Percentiles rank a stretch among this genome's conserved stretches.
Conservation (phyloP, 1,284 basidiomycete species). For the Ceratobasidium sp. region DNA sequence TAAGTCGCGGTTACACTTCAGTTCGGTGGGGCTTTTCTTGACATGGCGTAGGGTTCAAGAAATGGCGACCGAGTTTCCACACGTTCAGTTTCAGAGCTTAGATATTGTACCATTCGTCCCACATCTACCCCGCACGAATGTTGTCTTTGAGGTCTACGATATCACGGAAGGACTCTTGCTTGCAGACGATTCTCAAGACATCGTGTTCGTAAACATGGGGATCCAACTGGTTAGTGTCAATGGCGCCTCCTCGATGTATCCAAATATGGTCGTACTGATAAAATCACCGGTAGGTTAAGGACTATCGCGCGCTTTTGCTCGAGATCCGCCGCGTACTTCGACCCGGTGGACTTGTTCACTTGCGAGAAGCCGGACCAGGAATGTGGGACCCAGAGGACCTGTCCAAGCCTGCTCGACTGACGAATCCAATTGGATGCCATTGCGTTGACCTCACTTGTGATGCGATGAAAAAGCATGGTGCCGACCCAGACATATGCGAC, state of each 20-base stretch:
- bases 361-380: not conserved
- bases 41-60: conserved; percentile 1
- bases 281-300: not conserved
- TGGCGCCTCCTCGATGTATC: not conserved
- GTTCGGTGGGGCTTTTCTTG: not conserved
- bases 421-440: not conserved
- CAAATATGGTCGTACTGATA: not conserved
- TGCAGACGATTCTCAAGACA: conserved; percentile 4
- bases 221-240: not conserved
- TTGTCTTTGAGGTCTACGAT: conserved; percentile 11
- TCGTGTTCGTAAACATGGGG: not conserved
- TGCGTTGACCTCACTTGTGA: not conserved
- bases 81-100: conserved; percentile 10
- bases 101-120: conserved; percentile 3
- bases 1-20: not conserved
- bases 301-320: not conserved
- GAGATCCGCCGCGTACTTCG: conserved; percentile 13
- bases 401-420: not conserved
- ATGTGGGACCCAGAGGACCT: not conserved
- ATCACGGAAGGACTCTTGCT: too few species aligned
- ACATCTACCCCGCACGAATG: not conserved
- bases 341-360: not conserved
- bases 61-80: conserved; percentile 22
- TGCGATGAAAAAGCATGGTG: not conserved
- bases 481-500: not conserved